These are phyloP conservation scores for Annulohypoxylon stygium DNA, from an alignment of 495 filamentous ascomycete genomes.

Conservation along the genomic window DNA sequence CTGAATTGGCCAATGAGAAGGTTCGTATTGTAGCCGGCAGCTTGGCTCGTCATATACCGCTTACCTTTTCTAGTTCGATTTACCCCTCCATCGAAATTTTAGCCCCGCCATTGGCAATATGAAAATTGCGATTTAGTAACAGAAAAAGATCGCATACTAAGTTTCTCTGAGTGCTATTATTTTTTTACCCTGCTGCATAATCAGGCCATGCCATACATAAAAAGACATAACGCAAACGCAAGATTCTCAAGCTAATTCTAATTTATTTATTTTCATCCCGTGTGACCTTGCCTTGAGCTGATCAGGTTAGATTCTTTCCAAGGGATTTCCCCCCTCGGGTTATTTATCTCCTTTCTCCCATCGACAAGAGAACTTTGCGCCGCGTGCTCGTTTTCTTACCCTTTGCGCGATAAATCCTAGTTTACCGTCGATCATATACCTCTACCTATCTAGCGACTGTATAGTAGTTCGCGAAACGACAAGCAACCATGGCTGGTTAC, in stretches of 20 bases:
- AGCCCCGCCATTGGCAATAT: conserved; percentile 36
- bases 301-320: conserved; percentile 25
- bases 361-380: conserved; percentile 18
- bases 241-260: conserved; percentile 23
- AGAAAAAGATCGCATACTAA: conserved; percentile 19
- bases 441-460: conserved; percentile 1
- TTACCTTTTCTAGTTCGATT: conserved; percentile 22
- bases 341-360: conserved; percentile 20
- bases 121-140: conserved; percentile 26
- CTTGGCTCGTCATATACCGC: conserved; percentile 18
- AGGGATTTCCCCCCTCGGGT: conserved; percentile 17
- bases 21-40: not conserved
- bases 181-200: conserved; percentile 13
- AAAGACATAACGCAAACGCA: conserved; percentile 8
- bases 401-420: conserved; percentile 35
- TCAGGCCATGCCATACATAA: conserved; percentile 9
- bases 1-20: conserved; percentile 29
- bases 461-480: not conserved
- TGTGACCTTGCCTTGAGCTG: conserved; percentile 19
- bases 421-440: conserved; percentile 9
- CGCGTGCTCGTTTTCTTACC: conserved; percentile 12
- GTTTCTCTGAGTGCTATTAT: not conserved
- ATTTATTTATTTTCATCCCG: conserved; percentile 28
- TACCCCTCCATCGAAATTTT: conserved; percentile 42
- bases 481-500: conserved; percentile 26